Evolutionary conservation across 495 filamentous ascomycete genomes (phyloP).

Genomic region (Aspergillus ostianus): DNA sequence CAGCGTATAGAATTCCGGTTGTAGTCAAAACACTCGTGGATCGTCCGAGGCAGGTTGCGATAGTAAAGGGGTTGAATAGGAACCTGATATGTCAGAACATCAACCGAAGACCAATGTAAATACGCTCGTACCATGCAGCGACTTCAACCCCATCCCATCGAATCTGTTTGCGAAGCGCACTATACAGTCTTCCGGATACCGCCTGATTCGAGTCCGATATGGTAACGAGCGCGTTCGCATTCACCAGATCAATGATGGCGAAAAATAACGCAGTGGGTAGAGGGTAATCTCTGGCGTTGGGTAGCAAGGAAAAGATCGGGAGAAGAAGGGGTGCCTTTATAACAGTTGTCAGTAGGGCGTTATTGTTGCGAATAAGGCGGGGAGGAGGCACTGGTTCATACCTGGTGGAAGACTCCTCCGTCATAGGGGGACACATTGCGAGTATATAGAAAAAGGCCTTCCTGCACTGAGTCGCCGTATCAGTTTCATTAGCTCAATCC

Average conservation of each 20-base stretch:
- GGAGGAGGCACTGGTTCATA: slow-evolving; percentile 23
- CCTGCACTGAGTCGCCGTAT: slow-evolving; percentile 64
- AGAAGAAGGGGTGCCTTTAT: slow-evolving; percentile 80
- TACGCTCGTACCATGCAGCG: slow-evolving; percentile 65
- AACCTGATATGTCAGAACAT: slow-evolving; percentile 52
- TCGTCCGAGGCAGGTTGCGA: slow-evolving; percentile 88
- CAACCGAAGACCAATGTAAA: background rate
- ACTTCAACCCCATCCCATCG: slow-evolving; percentile 74
- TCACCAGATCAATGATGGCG: slow-evolving; percentile 75
- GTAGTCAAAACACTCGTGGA: slow-evolving; percentile 91
- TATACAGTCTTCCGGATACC: slow-evolving; percentile 66
- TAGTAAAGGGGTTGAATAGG: slow-evolving; percentile 92
- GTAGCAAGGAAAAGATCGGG: slow-evolving; percentile 84
- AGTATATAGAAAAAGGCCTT: slow-evolving; percentile 92
- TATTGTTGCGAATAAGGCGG: background rate
- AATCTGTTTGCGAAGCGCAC: slow-evolving; percentile 73
- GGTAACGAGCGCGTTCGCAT: slow-evolving; percentile 74
- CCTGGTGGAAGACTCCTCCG: slow-evolving; percentile 95
- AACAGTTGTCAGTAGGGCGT: slow-evolving; percentile 3
- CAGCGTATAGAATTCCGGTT: slow-evolving; percentile 78
- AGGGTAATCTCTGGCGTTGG: slow-evolving; percentile 60
- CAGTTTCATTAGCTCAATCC: background rate
- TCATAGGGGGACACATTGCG: slow-evolving; percentile 97
- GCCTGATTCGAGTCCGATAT: slow-evolving; percentile 85
- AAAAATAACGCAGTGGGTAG: slow-evolving; percentile 78